Evolutionary conservation across 768 basidiomycete genomes (phyloP).

Genomic region (Tulasnella calospora): DNA sequence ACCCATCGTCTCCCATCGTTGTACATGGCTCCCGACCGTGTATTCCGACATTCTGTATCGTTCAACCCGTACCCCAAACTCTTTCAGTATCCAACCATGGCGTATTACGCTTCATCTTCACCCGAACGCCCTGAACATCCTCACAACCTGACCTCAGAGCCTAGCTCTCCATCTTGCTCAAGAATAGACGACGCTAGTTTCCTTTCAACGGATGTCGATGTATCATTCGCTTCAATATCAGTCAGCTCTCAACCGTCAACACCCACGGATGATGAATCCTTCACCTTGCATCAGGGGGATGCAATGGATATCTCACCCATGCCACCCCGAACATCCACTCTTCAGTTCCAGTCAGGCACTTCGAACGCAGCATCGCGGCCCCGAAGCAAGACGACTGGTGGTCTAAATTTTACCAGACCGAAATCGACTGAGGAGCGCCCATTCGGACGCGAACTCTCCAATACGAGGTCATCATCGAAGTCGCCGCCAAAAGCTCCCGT

Average conservation of each 20-base stretch:
- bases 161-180: constrained; percentile 13
- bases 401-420: constrained; percentile 2
- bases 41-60: neutral
- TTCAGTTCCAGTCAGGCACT: constrained; percentile 6
- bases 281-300: neutral
- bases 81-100: neutral
- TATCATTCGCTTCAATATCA: constrained; percentile 24
- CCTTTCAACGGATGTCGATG: constrained; percentile 21
- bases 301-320: constrained; percentile 27
- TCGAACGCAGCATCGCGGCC: neutral
- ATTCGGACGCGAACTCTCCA: constrained; percentile 27
- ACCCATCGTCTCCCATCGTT: constrained; percentile 7
- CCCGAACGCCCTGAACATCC: constrained; percentile 18
- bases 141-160: neutral
- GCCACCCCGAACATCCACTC: neutral
- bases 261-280: constrained; percentile 1
- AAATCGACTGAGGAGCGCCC: constrained; percentile 2
- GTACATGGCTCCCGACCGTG: constrained; percentile 14
- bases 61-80: constrained; percentile 15
- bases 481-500: constrained; percentile 17
- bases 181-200: constrained; percentile 25
- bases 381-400: constrained; percentile 23
- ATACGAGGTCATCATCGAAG: constrained; percentile 1
- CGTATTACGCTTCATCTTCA: constrained; percentile 20
- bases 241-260: constrained; percentile 9